These are phyloP conservation scores for Pseudogymnoascus sp. DNA, from an alignment of 2,329 filamentous ascomycete genomes.

Conservation along the genomic window DNA sequence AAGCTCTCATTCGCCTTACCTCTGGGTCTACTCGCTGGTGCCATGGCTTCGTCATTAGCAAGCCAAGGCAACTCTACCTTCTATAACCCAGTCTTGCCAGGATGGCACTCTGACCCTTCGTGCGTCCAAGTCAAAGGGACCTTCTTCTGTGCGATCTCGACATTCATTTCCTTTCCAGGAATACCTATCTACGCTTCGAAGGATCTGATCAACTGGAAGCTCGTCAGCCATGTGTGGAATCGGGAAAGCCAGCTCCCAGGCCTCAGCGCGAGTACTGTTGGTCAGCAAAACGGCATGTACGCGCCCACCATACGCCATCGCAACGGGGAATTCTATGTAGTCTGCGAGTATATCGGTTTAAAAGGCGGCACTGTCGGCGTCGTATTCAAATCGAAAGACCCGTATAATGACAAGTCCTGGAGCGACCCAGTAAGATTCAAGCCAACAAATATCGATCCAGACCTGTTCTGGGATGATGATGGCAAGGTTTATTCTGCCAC, in stretches of 20 bases:
- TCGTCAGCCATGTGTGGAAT: conserved; percentile 43
- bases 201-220: conserved; percentile 43
- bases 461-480: conserved; percentile 49
- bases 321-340: conserved; percentile 37
- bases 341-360: conserved; percentile 38
- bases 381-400: conserved; percentile 36
- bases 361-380: background rate
- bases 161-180: conserved; percentile 54
- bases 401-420: conserved; percentile 50
- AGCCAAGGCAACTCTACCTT: background rate
- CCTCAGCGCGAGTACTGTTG: background rate
- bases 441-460: conserved; percentile 55
- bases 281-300: conserved; percentile 35
- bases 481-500: conserved; percentile 50
- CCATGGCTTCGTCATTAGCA: conserved; percentile 20
- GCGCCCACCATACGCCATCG: conserved; percentile 40
- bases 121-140: conserved; percentile 39
- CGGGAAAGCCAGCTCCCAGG: conserved; percentile 43
- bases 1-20: background rate
- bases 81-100: conserved; percentile 22
- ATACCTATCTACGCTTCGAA: conserved; percentile 51
- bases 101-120: conserved; percentile 53
- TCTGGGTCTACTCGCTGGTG: conserved; percentile 13
- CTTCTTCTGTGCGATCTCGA: conserved; percentile 53
- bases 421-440: conserved; percentile 52